Conservation (phyloP, 2,329 filamentous ascomycete genomes). For the Aureobasidium subglaciale region DNA sequence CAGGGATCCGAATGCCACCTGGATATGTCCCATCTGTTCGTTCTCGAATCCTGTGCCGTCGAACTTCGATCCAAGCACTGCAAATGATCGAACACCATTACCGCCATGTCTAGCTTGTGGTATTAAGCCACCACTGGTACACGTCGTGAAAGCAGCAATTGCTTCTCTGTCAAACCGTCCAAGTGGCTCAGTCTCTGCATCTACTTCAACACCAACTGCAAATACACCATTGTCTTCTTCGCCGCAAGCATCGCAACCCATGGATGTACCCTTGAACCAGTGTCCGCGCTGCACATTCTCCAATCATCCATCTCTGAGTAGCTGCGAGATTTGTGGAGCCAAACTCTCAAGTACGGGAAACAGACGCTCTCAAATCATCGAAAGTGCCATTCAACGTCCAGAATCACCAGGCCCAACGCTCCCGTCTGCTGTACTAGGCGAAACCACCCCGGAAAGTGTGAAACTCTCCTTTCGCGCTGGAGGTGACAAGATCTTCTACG, state of each 20-base stretch:
- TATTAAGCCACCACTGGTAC: slow-evolving; percentile 78
- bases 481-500: slow-evolving; percentile 83
- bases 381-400: slow-evolving; percentile 40
- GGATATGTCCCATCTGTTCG: slow-evolving; percentile 93
- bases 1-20: slow-evolving; percentile 59
- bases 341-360: slow-evolving; percentile 53
- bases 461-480: slow-evolving; percentile 89
- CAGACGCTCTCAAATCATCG: slow-evolving; percentile 35
- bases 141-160: slow-evolving; percentile 81
- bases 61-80: slow-evolving; percentile 82
- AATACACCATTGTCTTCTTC: neutral
- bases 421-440: slow-evolving; percentile 33
- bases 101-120: slow-evolving; percentile 89
- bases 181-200: slow-evolving; percentile 16
- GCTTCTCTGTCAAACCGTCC: slow-evolving; percentile 58
- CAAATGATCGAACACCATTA: slow-evolving; percentile 69
- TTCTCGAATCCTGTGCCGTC: slow-evolving; percentile 89
- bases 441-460: slow-evolving; percentile 63
- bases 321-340: slow-evolving; percentile 87
- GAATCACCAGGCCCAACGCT: slow-evolving; percentile 75
- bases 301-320: slow-evolving; percentile 78
- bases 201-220: neutral
- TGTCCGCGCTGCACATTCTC: slow-evolving; percentile 90
- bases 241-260: neutral
- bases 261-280: neutral